Evolutionary conservation across 2,329 filamentous ascomycete species (phyloP), one percentile per base, ranked within the genome.

Genomic region (Colletotrichum limetticola): DNA sequence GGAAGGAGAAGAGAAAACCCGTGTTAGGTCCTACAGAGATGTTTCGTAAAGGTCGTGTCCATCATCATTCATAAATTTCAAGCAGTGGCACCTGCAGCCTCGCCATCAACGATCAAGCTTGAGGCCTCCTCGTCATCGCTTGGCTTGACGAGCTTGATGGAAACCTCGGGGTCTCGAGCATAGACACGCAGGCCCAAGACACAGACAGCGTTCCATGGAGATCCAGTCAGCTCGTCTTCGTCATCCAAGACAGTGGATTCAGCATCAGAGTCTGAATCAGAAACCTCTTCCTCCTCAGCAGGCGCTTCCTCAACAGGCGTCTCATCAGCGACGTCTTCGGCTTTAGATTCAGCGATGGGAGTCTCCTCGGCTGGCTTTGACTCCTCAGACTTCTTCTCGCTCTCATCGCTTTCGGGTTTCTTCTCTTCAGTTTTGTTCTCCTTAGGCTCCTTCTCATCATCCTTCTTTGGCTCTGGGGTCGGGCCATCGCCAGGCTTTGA

Each of bases 191-290:
- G 77, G 9, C 82, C 82, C 52, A 84, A 75, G 11, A 85, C 83
- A 63, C 82, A 84, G 28, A 85, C 82, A n/a, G 83, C 81, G 53
- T 85, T 85, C 83, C 83, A 85, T 1, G 81, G 80, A 11, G 78
- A 72, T 7, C 76, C 75, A 3, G 72, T 42, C 7, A 42, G 60
- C 7, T 68, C 72, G 5, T 76, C 69, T 22, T 76, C 75, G 1
- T 75, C 74, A 11, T 76, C 74, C 3, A 46, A 53, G 16, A 37
- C 53, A 4, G 11, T 16, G 6, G 65, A 49, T 55, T 68, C 72
- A n/a, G 53, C 14, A 5, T 74, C 68, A 0, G 61, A 55, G 14
- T 73, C 72, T 9, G 65, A 55, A 4, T 74, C 73, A 4, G 67
- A 74, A 12, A 56, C 64, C 26, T 67, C 71, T 4, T 68, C 59